Conservation (phyloP, 805 yeast species). For the Monosporozyma solicola region DNA sequence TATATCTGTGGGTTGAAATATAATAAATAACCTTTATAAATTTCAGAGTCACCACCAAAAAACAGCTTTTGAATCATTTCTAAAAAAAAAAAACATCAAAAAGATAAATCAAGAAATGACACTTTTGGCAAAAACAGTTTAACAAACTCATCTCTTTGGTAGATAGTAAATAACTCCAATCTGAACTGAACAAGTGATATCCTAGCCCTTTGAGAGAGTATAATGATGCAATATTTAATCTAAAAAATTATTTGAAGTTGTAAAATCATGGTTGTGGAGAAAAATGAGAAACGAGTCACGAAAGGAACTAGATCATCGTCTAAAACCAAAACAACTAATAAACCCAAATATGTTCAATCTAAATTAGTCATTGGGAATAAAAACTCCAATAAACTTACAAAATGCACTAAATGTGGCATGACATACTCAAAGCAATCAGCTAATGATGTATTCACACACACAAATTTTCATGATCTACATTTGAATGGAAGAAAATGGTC, state of each 20-base stretch:
- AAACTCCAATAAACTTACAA: slow-evolving; percentile 2
- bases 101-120: not conserved
- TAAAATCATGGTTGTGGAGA: not conserved
- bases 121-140: too few species aligned
- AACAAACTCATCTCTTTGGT: too few species aligned
- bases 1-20: too few species aligned
- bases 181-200: too few species aligned
- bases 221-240: not conserved
- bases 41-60: not conserved
- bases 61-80: not conserved
- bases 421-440: slow-evolving; percentile 14
- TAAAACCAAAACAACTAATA: not conserved
- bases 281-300: not conserved
- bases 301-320: not conserved
- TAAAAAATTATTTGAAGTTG: not conserved
- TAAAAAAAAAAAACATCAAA: not conserved
- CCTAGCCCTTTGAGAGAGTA: too few species aligned
- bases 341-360: slow-evolving; percentile 13
- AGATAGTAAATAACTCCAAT: too few species aligned
- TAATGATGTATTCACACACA: slow-evolving; percentile 31
- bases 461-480: slow-evolving; percentile 42
- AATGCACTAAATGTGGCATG: slow-evolving; percentile 26
- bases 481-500: slow-evolving; percentile 45
- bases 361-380: slow-evolving; percentile 10
- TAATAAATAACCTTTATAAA: not conserved